These are phyloP conservation scores for Candida corydali DNA, from an alignment of 805 yeast species.

Conservation along the genomic window DNA sequence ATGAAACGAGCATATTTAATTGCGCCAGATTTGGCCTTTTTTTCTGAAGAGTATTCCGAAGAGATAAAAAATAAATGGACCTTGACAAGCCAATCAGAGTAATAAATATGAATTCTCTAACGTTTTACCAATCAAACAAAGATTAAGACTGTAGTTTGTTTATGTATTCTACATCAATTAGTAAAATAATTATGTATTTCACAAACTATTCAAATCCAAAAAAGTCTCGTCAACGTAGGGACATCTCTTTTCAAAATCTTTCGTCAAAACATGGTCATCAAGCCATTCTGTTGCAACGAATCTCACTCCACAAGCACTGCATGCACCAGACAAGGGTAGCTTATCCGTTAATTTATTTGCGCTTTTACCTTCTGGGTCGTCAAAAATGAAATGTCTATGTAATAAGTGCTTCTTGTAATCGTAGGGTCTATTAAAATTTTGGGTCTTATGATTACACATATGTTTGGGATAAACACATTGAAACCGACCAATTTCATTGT, in stretches of 20 bases:
- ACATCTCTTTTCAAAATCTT: conserved; percentile 19
- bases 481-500: conserved; percentile 40
- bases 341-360: conserved; percentile 40
- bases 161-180: too few relatives aligned
- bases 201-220: background rate
- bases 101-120: too few relatives aligned
- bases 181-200: too few relatives aligned
- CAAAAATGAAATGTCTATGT: conserved; percentile 39
- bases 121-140: too few relatives aligned
- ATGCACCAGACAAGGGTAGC: conserved; percentile 32
- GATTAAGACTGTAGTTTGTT: too few relatives aligned
- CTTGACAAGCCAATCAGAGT: too few relatives aligned
- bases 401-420: conserved; percentile 43
- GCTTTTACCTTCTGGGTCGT: conserved; percentile 36
- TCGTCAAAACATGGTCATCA: conserved; percentile 46
- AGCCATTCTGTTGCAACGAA: conserved; percentile 54
- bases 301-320: conserved; percentile 46
- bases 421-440: conserved; percentile 42
- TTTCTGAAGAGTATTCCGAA: background rate
- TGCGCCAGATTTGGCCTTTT: conserved; percentile 4
- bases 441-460: conserved; percentile 39
- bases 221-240: conserved; percentile 11
- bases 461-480: conserved; percentile 39
- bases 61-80: too few relatives aligned
- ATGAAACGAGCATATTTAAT: conserved; percentile 5